Base-by-base conservation (phyloP, 805 yeast species). In the Blastobotrys muscicola region DNA sequence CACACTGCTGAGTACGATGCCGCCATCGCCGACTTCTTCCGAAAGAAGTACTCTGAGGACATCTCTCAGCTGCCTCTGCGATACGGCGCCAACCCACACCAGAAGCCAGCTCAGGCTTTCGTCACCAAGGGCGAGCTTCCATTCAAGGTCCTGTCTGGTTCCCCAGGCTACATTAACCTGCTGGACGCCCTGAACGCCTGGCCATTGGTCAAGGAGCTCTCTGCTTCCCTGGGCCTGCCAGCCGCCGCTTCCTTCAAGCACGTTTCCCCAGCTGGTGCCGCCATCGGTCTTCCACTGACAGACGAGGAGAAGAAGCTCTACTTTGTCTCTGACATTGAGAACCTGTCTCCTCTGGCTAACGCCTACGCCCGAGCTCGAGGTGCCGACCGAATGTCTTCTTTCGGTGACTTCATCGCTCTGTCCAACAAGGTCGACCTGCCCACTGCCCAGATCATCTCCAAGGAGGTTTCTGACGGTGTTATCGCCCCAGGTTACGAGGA, bases 291-390 rank as follows among this genome's bases (percentile, higher is more conserved):
- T 56, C 98, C 98, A 52, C 74, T 92, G 57, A 61, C 82, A 38
- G 98, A 89, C 41, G 71, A 80, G 50, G 98, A 92, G 73, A 89
- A 87, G 76, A 84, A 90, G 68, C 78, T 90, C 52, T 92, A 92
- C 75, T 92, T 92, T 64, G 98, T 92, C 51, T 80, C 79, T 55
- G 96, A 86, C 65, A 86, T 90, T 59, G 95, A 85, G 67, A 85
- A 89, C 74, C 72, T 92, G 64, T 85, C 97, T 9, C 97, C 98
- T 45, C 75, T 92, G 61, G 98, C 98, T 51, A 83, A 84, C 61
- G 98, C 98, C 46, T 92, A 92, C 61, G 98, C 98, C 33, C 85
- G 97, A 71, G 98, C 98, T 45, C 85, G 98, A 69, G 98, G 98
- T 67, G 98, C 98, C 55, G 98, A 92, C 70, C 82, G 98, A 76